These are phyloP conservation scores for Polygonum maritimum DNA, from an alignment of 148 eudicot species.

Conservation along the genomic window DNA sequence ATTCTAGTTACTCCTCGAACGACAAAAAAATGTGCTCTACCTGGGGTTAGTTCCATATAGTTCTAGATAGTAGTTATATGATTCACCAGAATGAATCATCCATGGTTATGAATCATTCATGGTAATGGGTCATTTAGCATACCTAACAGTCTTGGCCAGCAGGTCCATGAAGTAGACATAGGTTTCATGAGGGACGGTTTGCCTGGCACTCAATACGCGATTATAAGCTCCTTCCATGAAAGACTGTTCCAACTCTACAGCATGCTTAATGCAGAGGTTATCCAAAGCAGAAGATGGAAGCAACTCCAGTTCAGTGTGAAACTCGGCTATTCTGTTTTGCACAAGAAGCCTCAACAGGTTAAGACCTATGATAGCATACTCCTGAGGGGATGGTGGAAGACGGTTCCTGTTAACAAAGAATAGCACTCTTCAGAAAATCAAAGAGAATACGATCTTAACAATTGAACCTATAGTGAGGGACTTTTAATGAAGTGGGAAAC, in stretches of 20 bases:
- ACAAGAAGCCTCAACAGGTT: conserved; percentile 87
- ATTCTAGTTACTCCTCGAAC: background rate
- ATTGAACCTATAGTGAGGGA: background rate
- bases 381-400: conserved; percentile 64
- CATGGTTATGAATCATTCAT: background rate
- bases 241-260: conserved; percentile 89
- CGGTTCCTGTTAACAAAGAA: conserved; percentile 37
- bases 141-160: conserved; percentile 95
- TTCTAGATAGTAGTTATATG: background rate
- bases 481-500: background rate
- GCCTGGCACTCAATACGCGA: conserved; percentile 91
- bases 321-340: conserved; percentile 88
- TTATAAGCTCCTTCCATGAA: conserved; percentile 99
- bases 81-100: background rate
- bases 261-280: conserved; percentile 84
- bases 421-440: background rate
- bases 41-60: background rate
- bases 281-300: conserved; percentile 71
- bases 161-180: conserved; percentile 92
- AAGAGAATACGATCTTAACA: background rate
- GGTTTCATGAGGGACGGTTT: conserved; percentile 85
- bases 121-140: background rate
- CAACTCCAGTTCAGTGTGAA: conserved; percentile 88
- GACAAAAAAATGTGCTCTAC: background rate
- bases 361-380: conserved; percentile 76